Evolutionary conservation across 305 asterid genomes (phyloP), one percentile per base, ranked within the genome.

Genomic region (Fraxinus platypoda): DNA sequence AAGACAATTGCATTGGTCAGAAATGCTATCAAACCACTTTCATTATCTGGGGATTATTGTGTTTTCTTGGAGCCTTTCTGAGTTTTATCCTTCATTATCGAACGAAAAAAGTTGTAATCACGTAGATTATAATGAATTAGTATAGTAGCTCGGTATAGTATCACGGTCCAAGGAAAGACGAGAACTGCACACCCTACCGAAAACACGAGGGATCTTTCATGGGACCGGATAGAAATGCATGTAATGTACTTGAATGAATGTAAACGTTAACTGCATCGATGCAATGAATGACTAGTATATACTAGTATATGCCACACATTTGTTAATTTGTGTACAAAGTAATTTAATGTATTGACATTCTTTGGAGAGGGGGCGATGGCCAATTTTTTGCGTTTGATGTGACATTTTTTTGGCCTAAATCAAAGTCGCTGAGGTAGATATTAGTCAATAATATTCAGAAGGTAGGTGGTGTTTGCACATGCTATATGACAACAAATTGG

Each of bases 1-100:
- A 79, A 43, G 90, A 85, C 8, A 87, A 80, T 21, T 95, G 98
- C 88, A 52, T 90, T 75, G 97, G 98, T 0, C 19, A 62, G 2
- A 84, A 74, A 6, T 94, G 98, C 89, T 94, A 91, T 28, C 88
- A 87, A 33, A 78, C 87, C 1, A 91, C 93, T 9, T 94, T 94
- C 73, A 21, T 88, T 1, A 41, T 91, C 6, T 94, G 98, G 98
- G 98, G 93, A 17, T 86, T 33, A 75, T 85, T 93, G 0, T 91
- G 95, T 83, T 83, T 79, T 33, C 54, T 93, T 1, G 98, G 98
- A 13, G 87, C 91, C 4, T 80, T 87, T 3, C 71, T 93, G 2
- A 91, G 97, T 23, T 78, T 90, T 23, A 75, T 87, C 25, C 97
- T 94, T 74, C 97, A 94, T 80, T 33, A 31, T 72, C 85, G 92